phyloP scores from a whole-genome alignment of 805 yeast genomes.

The Novakomyces olei region DNA sequence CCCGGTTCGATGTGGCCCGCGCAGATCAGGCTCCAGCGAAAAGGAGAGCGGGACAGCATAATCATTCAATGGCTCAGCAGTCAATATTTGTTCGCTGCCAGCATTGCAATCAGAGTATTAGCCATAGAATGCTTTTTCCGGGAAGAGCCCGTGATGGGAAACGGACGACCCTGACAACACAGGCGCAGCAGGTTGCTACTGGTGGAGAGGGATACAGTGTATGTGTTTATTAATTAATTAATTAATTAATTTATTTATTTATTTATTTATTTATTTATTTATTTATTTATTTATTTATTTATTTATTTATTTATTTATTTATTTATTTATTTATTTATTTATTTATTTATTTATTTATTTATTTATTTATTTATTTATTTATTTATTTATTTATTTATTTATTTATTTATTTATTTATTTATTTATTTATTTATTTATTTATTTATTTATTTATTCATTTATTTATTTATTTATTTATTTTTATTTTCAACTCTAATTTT shows the following conservation, averaged over 20 bases:
- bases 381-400: background rate
- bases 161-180: constrained; percentile 4
- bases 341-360: background rate
- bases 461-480: background rate
- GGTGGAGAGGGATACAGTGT: background rate
- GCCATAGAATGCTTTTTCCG: constrained; percentile 1
- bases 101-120: constrained; percentile 41
- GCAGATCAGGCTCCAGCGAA: constrained; percentile 41
- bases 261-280: constrained; percentile 1
- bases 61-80: constrained; percentile 33
- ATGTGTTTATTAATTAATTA: background rate
- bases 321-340: background rate
- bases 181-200: constrained; percentile 2
- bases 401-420: background rate
- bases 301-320: background rate
- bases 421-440: background rate
- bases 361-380: background rate
- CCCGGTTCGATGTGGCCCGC: constrained; percentile 65
- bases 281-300: background rate
- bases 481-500: background rate
- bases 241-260: background rate
- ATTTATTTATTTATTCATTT: background rate
- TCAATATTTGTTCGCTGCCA: constrained; percentile 67
- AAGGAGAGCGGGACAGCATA: constrained; percentile 25
- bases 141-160: background rate